Evolutionary conservation across 768 basidiomycete genomes (phyloP).

Genomic region (Phanerochaete sordida): DNA sequence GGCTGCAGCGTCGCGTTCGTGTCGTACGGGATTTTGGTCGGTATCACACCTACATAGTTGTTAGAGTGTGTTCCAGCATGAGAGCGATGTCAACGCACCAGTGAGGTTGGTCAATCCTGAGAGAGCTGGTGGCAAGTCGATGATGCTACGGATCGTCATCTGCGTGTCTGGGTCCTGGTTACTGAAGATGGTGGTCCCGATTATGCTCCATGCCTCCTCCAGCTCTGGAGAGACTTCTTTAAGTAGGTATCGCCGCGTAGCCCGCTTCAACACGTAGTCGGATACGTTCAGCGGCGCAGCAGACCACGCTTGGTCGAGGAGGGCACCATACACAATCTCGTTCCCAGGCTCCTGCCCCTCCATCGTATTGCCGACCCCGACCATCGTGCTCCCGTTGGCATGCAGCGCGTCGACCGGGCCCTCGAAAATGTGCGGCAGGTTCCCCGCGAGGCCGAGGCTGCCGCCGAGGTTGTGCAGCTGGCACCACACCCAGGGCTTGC

Average conservation of each 20-base stretch:
- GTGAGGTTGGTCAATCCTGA: constrained; percentile 31
- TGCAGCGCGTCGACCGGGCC: constrained; percentile 30
- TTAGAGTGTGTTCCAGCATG: no score
- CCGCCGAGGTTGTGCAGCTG: constrained; percentile 38
- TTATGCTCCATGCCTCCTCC: constrained; percentile 32
- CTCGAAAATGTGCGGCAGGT: constrained; percentile 29
- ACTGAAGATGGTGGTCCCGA: constrained; percentile 35
- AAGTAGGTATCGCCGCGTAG: constrained; percentile 33
- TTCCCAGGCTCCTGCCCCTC: constrained; percentile 37
- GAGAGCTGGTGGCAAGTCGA: constrained; percentile 33
- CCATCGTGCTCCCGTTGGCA: constrained; percentile 29
- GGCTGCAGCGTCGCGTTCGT: constrained; percentile 28
- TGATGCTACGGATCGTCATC: constrained; percentile 34
- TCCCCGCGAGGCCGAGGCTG: constrained; percentile 31
- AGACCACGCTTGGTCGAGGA: constrained; percentile 41
- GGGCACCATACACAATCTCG: constrained; percentile 37
- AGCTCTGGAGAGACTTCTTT: constrained; percentile 22
- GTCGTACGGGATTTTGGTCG: constrained; percentile 34
- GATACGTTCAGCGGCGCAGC: constrained; percentile 28
- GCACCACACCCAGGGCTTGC: constrained; percentile 41
- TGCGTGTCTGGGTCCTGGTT: constrained; percentile 32
- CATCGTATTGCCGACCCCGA: constrained; percentile 35
- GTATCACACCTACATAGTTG: constrained; percentile 27
- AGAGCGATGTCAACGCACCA: constrained; percentile 1
- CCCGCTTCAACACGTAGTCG: constrained; percentile 32